Evolutionary conservation across 2,329 filamentous ascomycete species (phyloP).

Genomic region (Chaetomiaceae sp.): DNA sequence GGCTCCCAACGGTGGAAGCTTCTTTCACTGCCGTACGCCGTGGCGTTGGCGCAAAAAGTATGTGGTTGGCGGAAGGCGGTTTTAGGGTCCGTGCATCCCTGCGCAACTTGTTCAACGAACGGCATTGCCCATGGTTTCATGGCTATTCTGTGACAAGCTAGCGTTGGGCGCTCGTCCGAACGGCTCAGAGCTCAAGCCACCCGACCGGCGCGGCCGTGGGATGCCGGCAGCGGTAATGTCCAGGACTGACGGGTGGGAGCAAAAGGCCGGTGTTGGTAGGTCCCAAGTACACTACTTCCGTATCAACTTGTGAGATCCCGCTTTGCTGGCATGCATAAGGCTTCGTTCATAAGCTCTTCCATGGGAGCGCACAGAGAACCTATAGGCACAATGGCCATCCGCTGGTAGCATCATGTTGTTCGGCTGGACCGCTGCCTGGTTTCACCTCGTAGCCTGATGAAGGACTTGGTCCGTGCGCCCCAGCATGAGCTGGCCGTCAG

Average conservation of each 20-base stretch:
- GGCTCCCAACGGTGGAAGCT: constrained; percentile 21
- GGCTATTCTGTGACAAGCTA: constrained; percentile 12
- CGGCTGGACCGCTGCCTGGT: constrained; percentile 2
- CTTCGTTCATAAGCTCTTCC: constrained; percentile 16
- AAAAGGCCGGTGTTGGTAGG: background rate
- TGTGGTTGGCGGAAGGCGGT: constrained; percentile 14
- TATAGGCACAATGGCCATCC: background rate
- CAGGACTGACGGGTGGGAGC: constrained; percentile 13
- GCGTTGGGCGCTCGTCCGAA: background rate
- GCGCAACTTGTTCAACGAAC: constrained; percentile 14
- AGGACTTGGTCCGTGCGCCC: background rate
- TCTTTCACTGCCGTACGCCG: constrained; percentile 14
- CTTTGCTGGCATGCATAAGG: too few relatives aligned
- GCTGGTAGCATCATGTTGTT: background rate
- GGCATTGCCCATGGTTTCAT: constrained; percentile 20
- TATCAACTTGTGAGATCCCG: constrained; percentile 9
- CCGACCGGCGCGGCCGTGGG: constrained; percentile 6
- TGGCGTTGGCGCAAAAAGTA: constrained; percentile 18
- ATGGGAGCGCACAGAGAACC: constrained; percentile 4
- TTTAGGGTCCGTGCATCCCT: constrained; percentile 21
- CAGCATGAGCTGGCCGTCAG: too few relatives aligned
- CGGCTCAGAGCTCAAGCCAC: background rate
- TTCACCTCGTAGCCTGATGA: background rate
- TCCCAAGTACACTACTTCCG: too few relatives aligned
- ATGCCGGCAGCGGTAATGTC: constrained; percentile 11